Evolutionary conservation across 1,139 yeast genomes (phyloP), one percentile per base, ranked within the genome.

Genomic region (Yamadazyma friedrichii): DNA sequence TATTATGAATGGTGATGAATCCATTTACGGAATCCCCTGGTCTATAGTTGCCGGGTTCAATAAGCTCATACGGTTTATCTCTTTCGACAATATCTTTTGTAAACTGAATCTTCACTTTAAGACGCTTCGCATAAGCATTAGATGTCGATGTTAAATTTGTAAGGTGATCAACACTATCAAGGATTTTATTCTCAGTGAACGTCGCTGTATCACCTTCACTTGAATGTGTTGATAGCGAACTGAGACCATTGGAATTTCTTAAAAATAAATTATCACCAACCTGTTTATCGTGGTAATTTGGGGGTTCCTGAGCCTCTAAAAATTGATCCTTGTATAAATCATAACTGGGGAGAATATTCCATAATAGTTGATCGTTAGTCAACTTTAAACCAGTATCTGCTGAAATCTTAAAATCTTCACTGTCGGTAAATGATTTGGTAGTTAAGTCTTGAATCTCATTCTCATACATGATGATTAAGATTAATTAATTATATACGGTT

Each of bases 1-100:
- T 50, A 48, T 68, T 69, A 24, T 52, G 46, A 9, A 71, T 61
- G 8, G 51, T 40, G 4, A 67, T 56, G 45, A 61, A 66, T 1
- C 77, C 77, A 47, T 70, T 64, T 24, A 71, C 53, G 22, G 50
- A 59, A 48, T 70, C 75, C 8, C 76, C 76, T 43, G 64, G 72
- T 32, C 61, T 62, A 47, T 65, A 71, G 43, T 70, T 76, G 41
- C 61, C 57, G 2, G 71, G 68, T 39, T 70, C 69, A 11, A 70
- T 59, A 12, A 54, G 45, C 35, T 53, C 59, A 2, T 71, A 70
- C 2, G 36, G 42, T 35, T 53, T 53, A 5, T 65, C 64, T 3
- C 53, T 25, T 39, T 58, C 54, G 20, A 73, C 65, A 13, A 67
- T 56, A 12, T 68, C 67, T 36, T 62, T 61, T 4, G 74, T 71